Conservation (phyloP, 2,329 filamentous ascomycete genomes). For the Fusarium ramigenum region DNA sequence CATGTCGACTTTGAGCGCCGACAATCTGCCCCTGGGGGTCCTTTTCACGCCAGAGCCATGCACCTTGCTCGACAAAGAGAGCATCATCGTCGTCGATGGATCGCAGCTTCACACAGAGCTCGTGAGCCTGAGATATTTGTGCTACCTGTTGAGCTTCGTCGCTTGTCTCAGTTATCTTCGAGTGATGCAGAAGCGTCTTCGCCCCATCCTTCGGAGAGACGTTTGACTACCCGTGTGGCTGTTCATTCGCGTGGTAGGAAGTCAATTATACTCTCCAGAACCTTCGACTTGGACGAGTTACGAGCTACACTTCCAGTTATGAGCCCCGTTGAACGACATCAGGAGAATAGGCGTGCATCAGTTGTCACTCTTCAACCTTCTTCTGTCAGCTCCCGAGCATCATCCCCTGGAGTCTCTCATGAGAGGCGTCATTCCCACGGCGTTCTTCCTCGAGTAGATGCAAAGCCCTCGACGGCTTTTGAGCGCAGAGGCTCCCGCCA, state of each 20-base stretch:
- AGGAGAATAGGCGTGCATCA: slow-evolving; percentile 25
- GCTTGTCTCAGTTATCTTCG: slow-evolving; percentile 20
- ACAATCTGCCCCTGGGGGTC: slow-evolving; percentile 31
- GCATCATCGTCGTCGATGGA: slow-evolving; percentile 33
- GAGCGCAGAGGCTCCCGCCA: slow-evolving; percentile 26
- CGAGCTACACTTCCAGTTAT: slow-evolving; percentile 56
- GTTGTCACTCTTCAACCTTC: slow-evolving; percentile 16
- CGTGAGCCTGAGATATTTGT: slow-evolving; percentile 40
- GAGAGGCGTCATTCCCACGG: slow-evolving; percentile 31
- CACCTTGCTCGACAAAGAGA: slow-evolving; percentile 41
- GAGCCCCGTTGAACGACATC: slow-evolving; percentile 18
- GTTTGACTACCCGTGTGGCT: slow-evolving; percentile 41
- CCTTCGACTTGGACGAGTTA: slow-evolving; percentile 60
- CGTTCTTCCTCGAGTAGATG: neutral
- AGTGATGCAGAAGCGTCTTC: slow-evolving; percentile 16
- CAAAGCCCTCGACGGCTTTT: neutral
- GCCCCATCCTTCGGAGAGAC: slow-evolving; percentile 28
- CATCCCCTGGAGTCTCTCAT: slow-evolving; percentile 2
- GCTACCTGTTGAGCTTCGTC: slow-evolving; percentile 39
- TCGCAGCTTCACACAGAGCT: slow-evolving; percentile 19
- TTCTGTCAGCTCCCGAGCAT: neutral
- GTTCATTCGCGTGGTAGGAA: slow-evolving; percentile 50
- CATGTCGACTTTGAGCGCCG: slow-evolving; percentile 23
- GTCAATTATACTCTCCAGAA: slow-evolving; percentile 59
- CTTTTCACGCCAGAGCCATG: slow-evolving; percentile 27